Conservation (phyloP, 176 grass and related monocot genomes). For the Panicum miliaceum region DNA sequence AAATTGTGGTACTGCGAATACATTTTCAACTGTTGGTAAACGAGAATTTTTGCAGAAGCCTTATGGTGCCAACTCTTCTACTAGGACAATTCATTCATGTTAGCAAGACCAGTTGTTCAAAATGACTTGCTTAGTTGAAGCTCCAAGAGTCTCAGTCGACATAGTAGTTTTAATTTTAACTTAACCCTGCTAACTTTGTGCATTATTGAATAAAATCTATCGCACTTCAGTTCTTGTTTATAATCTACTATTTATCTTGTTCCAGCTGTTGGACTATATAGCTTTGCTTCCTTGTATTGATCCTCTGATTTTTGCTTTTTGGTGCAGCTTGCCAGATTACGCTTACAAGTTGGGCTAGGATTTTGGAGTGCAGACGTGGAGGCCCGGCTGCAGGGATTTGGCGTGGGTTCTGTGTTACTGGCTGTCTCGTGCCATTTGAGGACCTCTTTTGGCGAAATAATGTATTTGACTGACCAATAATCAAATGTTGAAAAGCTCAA, state of each 20-base stretch:
- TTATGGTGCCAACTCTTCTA: neutral
- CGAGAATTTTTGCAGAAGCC: neutral
- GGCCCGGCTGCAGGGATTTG: neutral
- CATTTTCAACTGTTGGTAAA: too few species aligned
- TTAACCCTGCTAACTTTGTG: too few species aligned
- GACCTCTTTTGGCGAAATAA: neutral
- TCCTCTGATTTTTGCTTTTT: neutral
- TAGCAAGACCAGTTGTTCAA: neutral
- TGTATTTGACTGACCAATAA: neutral
- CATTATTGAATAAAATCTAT: too few species aligned
- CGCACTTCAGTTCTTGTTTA: neutral
- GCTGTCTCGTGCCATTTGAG: neutral
- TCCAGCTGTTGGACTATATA: neutral
- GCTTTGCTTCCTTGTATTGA: neutral
- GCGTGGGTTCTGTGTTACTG: neutral
- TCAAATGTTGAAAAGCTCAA: neutral
- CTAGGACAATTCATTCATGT: neutral
- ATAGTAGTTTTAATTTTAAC: neutral
- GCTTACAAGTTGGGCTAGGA: neutral
- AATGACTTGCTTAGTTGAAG: neutral
- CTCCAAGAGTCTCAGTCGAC: neutral
- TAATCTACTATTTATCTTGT: neutral
- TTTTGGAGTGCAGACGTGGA: neutral
- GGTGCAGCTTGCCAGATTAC: neutral
- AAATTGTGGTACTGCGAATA: neutral